phyloP scores from a whole-genome alignment of 192 early-diverging fungal species.

The Linnemannia exigua region DNA sequence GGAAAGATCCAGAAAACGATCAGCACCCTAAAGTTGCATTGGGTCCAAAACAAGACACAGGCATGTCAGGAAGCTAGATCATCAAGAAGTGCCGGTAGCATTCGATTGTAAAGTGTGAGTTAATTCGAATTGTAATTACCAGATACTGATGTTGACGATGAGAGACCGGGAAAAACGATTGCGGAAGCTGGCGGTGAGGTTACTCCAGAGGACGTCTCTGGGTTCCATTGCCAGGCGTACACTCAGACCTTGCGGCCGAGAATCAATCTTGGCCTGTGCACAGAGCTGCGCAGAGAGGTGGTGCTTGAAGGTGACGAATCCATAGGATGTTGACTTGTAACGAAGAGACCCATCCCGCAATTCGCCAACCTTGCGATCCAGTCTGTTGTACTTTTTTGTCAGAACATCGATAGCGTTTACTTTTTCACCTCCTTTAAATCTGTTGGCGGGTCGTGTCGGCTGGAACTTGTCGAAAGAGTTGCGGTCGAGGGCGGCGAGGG shows the following conservation, averaged over 20 bases:
- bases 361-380: constrained; percentile 57
- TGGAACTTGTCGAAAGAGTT: constrained; percentile 47
- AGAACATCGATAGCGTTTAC: constrained; percentile 55
- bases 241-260: constrained; percentile 64
- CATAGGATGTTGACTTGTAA: constrained; percentile 68
- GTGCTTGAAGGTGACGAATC: constrained; percentile 73
- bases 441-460: constrained; percentile 36
- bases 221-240: constrained; percentile 73
- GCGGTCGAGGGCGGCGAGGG: constrained; percentile 38
- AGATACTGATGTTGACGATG: constrained; percentile 63
- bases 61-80: too few species aligned
- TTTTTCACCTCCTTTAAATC: constrained; percentile 34
- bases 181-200: constrained; percentile 59
- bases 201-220: constrained; percentile 72
- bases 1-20: constrained; percentile 78
- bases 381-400: constrained; percentile 57
- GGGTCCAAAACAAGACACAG: neutral
- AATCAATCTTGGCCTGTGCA: constrained; percentile 66
- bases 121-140: constrained; percentile 33
- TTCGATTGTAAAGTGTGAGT: neutral
- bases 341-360: constrained; percentile 56
- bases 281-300: constrained; percentile 69
- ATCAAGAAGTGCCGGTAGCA: too few species aligned
- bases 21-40: constrained; percentile 59
- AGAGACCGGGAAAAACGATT: constrained; percentile 59